A percentile compares a stretch with the other conserved stretches of the same genome.
Conservation (phyloP, 2,329 filamentous ascomycete genomes). For the Cucurbitaria berberidis region DNA sequence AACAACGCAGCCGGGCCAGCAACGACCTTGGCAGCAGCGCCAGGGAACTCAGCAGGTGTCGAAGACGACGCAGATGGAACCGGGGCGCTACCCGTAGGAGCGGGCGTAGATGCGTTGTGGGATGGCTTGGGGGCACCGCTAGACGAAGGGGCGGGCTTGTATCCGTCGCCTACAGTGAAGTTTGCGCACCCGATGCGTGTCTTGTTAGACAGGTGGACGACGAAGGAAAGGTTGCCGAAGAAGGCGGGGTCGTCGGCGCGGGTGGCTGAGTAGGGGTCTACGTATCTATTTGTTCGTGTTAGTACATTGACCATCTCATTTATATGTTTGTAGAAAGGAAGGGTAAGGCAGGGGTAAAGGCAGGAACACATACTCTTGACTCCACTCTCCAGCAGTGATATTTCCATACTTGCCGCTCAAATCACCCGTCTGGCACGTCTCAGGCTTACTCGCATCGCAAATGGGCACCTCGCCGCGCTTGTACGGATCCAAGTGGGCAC, state of each 20-base stretch:
- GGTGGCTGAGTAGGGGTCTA: constrained; percentile 59
- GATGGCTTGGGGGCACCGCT: constrained; percentile 14
- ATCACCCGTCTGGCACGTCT: constrained; percentile 54
- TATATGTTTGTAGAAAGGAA: no score
- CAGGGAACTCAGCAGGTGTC: constrained; percentile 22
- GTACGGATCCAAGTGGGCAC: constrained; percentile 53
- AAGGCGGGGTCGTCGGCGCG: constrained; percentile 51
- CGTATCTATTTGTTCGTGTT: constrained; percentile 45
- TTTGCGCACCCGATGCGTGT: constrained; percentile 64
- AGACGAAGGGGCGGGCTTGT: constrained; percentile 11
- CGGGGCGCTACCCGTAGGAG: constrained; percentile 18
- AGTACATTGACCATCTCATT: not conserved
- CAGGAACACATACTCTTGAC: constrained; percentile 52
- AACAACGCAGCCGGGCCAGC: constrained; percentile 30
- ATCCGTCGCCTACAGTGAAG: constrained; percentile 58
- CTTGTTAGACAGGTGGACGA: constrained; percentile 61
- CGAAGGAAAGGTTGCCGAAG: constrained; percentile 61
- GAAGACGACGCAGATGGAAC: constrained; percentile 22
- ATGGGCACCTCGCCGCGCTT: constrained; percentile 46
- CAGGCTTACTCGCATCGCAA: constrained; percentile 47
- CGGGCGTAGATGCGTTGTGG: constrained; percentile 14
- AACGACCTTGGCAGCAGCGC: constrained; percentile 26
- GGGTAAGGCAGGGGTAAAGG: no score
- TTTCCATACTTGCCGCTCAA: constrained; percentile 55
- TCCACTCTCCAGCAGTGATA: constrained; percentile 39